A percentile compares a stretch with the other conserved stretches of the same genome.
phyloP scores from a whole-genome alignment of 176 grass and related monocot genomes.

The Rhynchospora pubera region DNA sequence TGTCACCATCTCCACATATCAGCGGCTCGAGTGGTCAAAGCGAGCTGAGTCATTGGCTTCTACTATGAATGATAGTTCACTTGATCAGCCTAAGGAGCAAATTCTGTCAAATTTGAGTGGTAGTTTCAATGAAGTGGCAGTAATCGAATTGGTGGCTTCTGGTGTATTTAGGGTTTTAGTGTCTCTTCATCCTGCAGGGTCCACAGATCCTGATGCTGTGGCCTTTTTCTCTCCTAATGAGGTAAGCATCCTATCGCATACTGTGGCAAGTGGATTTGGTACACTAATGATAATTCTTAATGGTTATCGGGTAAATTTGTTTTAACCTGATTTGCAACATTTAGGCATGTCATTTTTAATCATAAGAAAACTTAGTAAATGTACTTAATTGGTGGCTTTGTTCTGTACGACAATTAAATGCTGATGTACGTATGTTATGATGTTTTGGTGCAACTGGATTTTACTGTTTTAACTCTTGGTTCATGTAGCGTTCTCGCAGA shows the following conservation, averaged over 20 bases:
- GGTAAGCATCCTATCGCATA: constrained; percentile 28
- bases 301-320: not conserved
- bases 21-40: constrained; percentile 88
- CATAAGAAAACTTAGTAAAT: not conserved
- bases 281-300: not conserved
- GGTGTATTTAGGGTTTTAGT: constrained; percentile 91
- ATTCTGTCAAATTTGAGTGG: constrained; percentile 44
- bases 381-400: not conserved
- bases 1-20: constrained; percentile 67
- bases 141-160: constrained; percentile 80
- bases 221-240: constrained; percentile 90
- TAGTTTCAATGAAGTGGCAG: constrained; percentile 53
- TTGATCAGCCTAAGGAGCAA: constrained; percentile 54
- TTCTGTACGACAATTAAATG: not conserved
- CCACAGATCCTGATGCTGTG: constrained; percentile 68
- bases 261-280: not conserved
- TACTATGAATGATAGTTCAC: constrained; percentile 46
- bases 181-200: constrained; percentile 88
- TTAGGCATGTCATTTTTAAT: not conserved
- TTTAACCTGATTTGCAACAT: not conserved
- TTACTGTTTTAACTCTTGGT: not conserved
- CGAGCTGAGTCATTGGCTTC: constrained; percentile 57
- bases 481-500: not conserved
- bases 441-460: not conserved
- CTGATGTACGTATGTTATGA: not conserved